These are phyloP conservation scores for Cyclotella choctawhatcheeana DNA, from an alignment of 108 stramenopile species.

Conservation along the genomic window DNA sequence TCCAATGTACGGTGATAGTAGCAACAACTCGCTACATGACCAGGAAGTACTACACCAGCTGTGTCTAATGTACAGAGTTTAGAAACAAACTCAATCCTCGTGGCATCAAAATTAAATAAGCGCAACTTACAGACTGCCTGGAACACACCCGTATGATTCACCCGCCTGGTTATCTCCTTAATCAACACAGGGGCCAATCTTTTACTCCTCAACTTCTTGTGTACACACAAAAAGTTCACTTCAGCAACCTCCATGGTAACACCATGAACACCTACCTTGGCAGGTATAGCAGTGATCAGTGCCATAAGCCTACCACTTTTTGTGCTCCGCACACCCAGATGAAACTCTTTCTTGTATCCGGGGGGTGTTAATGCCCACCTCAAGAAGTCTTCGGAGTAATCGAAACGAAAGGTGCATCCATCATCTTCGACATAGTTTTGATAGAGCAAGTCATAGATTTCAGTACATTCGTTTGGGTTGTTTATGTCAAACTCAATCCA, in stretches of 20 bases:
- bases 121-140: slow-evolving; percentile 99
- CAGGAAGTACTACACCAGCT: slow-evolving; percentile 96
- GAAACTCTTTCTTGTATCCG: slow-evolving; percentile 79
- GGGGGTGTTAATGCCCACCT: slow-evolving; percentile 97
- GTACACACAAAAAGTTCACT: slow-evolving; percentile 99
- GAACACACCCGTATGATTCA: slow-evolving; percentile 91
- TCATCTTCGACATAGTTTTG: slow-evolving; percentile 99
- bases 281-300: slow-evolving; percentile 96
- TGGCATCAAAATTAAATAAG: too few relatives aligned
- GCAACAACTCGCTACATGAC: slow-evolving; percentile 90
- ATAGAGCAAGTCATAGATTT: slow-evolving; percentile 94
- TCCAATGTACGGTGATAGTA: slow-evolving; percentile 96
- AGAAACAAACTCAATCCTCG: too few relatives aligned
- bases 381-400: slow-evolving; percentile 92
- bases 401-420: slow-evolving; percentile 97
- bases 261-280: slow-evolving; percentile 68
- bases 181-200: slow-evolving; percentile 98
- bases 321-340: slow-evolving; percentile 89
- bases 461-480: slow-evolving; percentile 62
- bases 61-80: too few relatives aligned
- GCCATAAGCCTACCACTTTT: slow-evolving; percentile 89
- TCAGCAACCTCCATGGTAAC: slow-evolving; percentile 80
- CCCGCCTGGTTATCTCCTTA: slow-evolving; percentile 98
- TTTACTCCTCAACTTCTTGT: slow-evolving; percentile 96
- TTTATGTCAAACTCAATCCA: slow-evolving; percentile 91